These are phyloP conservation scores for Podaxis rugospora DNA, from an alignment of 768 basidiomycete genomes.

Conservation along the genomic window DNA sequence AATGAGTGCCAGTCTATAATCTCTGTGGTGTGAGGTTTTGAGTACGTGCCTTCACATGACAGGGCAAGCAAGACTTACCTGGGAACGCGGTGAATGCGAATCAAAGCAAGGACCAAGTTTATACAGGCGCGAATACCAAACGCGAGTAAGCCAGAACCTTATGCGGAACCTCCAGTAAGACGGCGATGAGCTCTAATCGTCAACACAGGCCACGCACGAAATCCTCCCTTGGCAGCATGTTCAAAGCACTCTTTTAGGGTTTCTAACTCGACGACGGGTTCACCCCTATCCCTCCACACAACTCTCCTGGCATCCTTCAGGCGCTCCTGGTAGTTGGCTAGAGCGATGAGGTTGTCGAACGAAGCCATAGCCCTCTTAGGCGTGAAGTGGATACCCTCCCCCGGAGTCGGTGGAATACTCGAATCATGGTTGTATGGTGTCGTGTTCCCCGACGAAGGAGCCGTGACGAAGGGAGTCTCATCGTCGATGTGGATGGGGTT, in stretches of 20 bases:
- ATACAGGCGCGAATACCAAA: slow-evolving; percentile 80
- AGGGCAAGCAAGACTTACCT: slow-evolving; percentile 40
- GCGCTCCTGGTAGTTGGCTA: slow-evolving; percentile 80
- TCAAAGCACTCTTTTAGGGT: slow-evolving; percentile 62
- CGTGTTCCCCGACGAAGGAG: neutral
- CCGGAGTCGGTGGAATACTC: slow-evolving; percentile 15
- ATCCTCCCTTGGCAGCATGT: slow-evolving; percentile 67
- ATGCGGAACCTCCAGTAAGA: neutral
- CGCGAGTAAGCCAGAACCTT: slow-evolving; percentile 79
- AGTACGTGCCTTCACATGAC: neutral
- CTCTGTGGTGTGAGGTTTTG: slow-evolving; percentile 30
- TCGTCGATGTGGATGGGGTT: neutral
- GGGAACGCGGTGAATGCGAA: slow-evolving; percentile 62
- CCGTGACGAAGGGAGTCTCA: neutral
- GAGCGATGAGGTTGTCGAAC: slow-evolving; percentile 79
- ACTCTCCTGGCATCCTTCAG: slow-evolving; percentile 71
- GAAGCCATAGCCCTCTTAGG: slow-evolving; percentile 62
- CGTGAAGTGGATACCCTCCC: slow-evolving; percentile 39
- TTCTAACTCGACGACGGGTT: slow-evolving; percentile 65
- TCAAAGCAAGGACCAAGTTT: slow-evolving; percentile 74
- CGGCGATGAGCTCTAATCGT: neutral
- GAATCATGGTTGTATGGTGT: slow-evolving; percentile 3
- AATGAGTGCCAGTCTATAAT: slow-evolving; percentile 60
- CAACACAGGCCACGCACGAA: slow-evolving; percentile 47
- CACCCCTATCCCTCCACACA: slow-evolving; percentile 77